Evolutionary conservation across 768 basidiomycete genomes (phyloP), one percentile per base, ranked within the genome.

Genomic region (Pulveroboletus sp.): DNA sequence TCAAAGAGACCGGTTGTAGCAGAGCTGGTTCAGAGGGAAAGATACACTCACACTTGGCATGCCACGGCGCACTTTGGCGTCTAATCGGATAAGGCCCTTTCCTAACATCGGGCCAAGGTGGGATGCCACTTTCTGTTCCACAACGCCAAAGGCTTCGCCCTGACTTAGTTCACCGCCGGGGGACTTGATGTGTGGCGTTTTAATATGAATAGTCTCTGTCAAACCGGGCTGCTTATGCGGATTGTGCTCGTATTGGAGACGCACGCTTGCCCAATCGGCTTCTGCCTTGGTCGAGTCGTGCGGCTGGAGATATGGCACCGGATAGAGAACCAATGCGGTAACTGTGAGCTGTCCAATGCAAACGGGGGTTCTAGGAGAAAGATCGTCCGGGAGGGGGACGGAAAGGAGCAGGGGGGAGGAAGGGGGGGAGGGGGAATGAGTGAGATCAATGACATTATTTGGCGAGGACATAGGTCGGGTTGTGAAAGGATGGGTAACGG

Each of bases 301-400:
- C 21, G 71, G 70, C 39, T 70, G 63, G 32, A 93, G 69, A 65
- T 90, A 93, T 27, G 77, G 62, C 15, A 87, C 79, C 8, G 87
- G 90, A 66, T 91, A 89, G n/a, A 93, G 75, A 31, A 94, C 82
- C 26, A 94, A 79, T 13, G 89, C 91, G 15, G 86, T 89, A 17
- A 84, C 84, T n/a, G 76, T 75, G 32, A 94, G 74, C 51, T 89
- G 85, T 1, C 92, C 92, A 42, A 94, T 92, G 66, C 93, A 94
- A 46, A 94, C 82, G 14, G 89, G 86, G 0, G 87, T 89, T 71
- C 84, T 89, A 13, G 85, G 86, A 6, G 86, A 76, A 15, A 89
- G 68, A 39, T 88, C 84, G 8, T 73, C 71, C 3, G 82, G 78
- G 2, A 82, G 69, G 10, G 64, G 41, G 6, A 59, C 47, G 24